A percentile compares a stretch with the other conserved stretches of the same genome.
Conservation (phyloP, 495 filamentous ascomycete species). For the Staphylotrichum tortipilum region DNA sequence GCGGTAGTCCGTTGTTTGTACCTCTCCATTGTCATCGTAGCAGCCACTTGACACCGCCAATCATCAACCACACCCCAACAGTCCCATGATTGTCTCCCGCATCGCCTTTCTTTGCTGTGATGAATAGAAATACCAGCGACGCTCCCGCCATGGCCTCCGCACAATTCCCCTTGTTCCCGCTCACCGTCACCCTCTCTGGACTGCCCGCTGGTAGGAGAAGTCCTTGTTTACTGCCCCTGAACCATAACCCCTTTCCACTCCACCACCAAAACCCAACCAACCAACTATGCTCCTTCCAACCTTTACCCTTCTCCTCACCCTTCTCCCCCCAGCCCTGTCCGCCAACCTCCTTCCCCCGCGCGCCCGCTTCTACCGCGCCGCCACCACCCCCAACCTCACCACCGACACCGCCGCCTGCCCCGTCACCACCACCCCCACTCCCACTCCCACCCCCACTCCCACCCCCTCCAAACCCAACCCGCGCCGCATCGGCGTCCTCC, state of each 20-base stretch:
- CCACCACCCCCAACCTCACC: not conserved
- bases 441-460: not conserved
- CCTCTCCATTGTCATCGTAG: too few species aligned
- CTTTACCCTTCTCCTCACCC: not conserved
- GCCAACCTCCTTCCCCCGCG: not conserved
- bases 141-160: not conserved
- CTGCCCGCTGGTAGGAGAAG: not conserved
- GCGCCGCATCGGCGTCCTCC: constrained; percentile 15
- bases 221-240: constrained; percentile 1
- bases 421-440: not conserved
- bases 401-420: not conserved
- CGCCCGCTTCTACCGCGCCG: too few species aligned
- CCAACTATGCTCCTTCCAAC: too few species aligned
- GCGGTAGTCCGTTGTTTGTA: too few species aligned
- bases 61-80: too few species aligned
- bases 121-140: not conserved
- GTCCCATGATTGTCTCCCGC: too few species aligned
- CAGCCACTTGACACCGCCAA: too few species aligned
- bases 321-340: not conserved
- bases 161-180: not conserved
- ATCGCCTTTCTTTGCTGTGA: too few species aligned
- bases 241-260: not conserved
- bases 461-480: not conserved
- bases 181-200: too few species aligned
- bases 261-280: not conserved